Evolutionary conservation across 176 grass and related monocot species (phyloP), one percentile per base, ranked within the genome.

Genomic region (Elaeis guineensis): DNA sequence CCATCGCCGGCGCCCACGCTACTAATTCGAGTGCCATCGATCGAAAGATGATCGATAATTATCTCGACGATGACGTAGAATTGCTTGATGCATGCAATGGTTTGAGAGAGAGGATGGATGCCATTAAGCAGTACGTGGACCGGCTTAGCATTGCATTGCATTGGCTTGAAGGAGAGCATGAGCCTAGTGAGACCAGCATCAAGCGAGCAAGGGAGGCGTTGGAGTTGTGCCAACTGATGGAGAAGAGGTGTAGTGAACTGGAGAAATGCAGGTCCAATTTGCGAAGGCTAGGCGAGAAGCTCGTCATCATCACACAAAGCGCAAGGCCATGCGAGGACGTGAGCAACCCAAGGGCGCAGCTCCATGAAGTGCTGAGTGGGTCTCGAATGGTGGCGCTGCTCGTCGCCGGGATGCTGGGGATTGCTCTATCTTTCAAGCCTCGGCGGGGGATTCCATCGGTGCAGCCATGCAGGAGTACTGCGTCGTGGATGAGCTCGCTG

Each of bases 51-150:
- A 19, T 66, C 6, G 83, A 90, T 49, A 78, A 77, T 50, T 81
- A 71, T 59, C 71, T 84, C 8, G 91, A 90, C 2, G 80, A 84
- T 51, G 71, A 73, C 15, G 67, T 82, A 1, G 86, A 95, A 50
- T 70, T 95, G 8, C 83, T 95, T 56, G 91, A 95, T 66, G 86
- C 86, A 19, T 95, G 83, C 50, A 75, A 79, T 1, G 83, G 61
- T 0, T 50, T 95, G 51, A 59, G 78, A 1, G 57, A 65, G 44
- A 64, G 77, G 39, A 67, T 90, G 4, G 80, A 74, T 19, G 25
- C 62, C 58, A 49, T 95, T 24, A 55, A 69, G 65, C 52, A 52
- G 63, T 87, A 90, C 86, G 55, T 55, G 17, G 19, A 44, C 16
- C 67, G 67, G 25, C 76, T 57, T 51, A 55, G 73, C 64, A 57